Evolutionary conservation across 257 asterid species (phyloP), one percentile per base, ranked within the genome.

Genomic region (Phtheirospermum japonicum): DNA sequence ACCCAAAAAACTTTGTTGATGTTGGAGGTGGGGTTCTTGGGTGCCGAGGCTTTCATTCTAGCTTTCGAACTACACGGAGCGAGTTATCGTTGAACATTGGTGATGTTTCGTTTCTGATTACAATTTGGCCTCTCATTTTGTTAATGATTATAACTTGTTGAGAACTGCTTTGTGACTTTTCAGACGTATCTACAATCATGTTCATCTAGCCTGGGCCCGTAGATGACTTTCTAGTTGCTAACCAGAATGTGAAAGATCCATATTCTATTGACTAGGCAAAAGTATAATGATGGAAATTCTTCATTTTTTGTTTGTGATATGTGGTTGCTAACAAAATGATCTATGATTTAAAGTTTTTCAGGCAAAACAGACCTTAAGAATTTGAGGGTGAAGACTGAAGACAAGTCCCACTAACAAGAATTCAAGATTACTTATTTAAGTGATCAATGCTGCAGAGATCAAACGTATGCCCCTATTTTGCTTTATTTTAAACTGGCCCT

Each of bases 151-250:
- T n/a, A n/a, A n/a, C n/a, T n/a, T n/a, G n/a, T n/a, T n/a, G n/a
- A n/a, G n/a, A n/a, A 20, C 28, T 54, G 28, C 86, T 54, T 30
- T 83, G 95, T 49, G 53, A 16, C 14, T 39, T 20, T 55, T 33
- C 83, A 87, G 95, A 87, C 65, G 95, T 87, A 17, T 80, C 95
- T 2, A 87, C 95, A 5, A 87, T 93, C n/a, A 87, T 87, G 95
- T 80, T 84, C 19, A 80, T 87, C 66, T 83, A 75, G 70, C 95
- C 93, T 26, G 95, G 95, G 46, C 88, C 90, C 6, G 85, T 87
- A 23, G 86, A 61, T 0, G 95, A 84, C 67, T 87, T 87, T 68
- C 62, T 88, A 55, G 60, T 82, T 40, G 86, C 84, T 2, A 89
- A 83, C 68, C 96, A 89, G 72, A 82, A 71, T 69, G 96, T 75